Evolutionary conservation across 2,329 filamentous ascomycete species (phyloP).

Genomic region (Sporothrix pseudoabietina): DNA sequence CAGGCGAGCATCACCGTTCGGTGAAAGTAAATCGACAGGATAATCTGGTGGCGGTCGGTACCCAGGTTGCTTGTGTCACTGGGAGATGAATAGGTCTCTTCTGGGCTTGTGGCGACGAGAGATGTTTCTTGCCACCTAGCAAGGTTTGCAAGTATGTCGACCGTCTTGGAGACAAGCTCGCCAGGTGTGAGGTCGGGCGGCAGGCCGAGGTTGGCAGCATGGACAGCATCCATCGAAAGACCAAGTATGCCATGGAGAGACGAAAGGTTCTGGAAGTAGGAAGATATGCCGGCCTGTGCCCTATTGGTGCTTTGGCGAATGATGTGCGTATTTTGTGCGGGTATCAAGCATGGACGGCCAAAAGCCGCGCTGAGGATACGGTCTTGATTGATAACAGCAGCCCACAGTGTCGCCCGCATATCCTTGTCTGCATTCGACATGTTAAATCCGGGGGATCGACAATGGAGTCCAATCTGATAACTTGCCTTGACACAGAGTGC

Average conservation of each 20-base stretch:
- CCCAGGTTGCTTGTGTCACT: not conserved
- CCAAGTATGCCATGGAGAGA: not conserved
- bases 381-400: constrained; percentile 10
- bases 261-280: not conserved
- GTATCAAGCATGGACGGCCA: not conserved
- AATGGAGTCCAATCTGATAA: constrained; percentile 17
- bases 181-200: not conserved
- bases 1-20: constrained; percentile 5
- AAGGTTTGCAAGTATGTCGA: not conserved
- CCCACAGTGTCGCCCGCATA: not conserved
- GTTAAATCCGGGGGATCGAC: not conserved
- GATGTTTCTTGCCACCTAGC: not conserved
- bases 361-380: not conserved
- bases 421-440: not conserved
- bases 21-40: not conserved
- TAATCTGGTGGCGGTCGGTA: not conserved
- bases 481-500: not conserved
- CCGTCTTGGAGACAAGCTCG: constrained; percentile 1
- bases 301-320: not conserved
- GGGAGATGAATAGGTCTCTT: not conserved
- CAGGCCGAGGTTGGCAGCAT: not conserved
- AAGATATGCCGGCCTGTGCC: not conserved
- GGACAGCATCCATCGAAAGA: not conserved
- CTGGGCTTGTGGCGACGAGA: not conserved
- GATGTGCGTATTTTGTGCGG: not conserved